A percentile compares a stretch with the other conserved stretches of the same genome.
phyloP scores from a whole-genome alignment of 768 basidiomycete species.

The Pisolithus orientalis region DNA sequence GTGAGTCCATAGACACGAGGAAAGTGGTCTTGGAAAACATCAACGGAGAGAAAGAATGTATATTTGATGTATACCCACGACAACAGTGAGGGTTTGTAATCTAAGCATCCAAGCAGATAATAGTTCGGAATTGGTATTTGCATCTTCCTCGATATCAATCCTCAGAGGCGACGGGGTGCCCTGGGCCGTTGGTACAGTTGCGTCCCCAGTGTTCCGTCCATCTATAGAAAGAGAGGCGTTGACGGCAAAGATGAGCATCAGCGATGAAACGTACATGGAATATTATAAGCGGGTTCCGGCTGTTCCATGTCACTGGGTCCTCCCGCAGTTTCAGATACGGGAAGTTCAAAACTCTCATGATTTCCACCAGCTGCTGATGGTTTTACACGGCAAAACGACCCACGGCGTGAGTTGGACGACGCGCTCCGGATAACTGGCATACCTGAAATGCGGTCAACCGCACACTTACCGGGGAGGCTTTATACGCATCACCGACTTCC shows the following conservation, averaged over 20 bases:
- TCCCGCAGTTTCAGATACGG: not conserved
- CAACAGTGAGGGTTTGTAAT: slow-evolving; percentile 22
- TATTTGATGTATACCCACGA: slow-evolving; percentile 13
- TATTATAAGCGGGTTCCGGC: not conserved
- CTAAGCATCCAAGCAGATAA: slow-evolving; percentile 20
- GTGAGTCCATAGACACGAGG: slow-evolving; percentile 22
- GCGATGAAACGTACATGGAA: not conserved
- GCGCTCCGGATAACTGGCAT: too few relatives aligned
- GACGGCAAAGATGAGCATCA: not conserved
- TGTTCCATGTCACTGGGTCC: not conserved
- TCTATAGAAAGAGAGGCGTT: not conserved
- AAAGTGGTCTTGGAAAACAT: slow-evolving; percentile 21
- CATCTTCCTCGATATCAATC: slow-evolving; percentile 5
- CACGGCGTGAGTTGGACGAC: too few relatives aligned
- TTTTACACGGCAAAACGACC: not conserved
- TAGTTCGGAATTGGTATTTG: slow-evolving; percentile 12
- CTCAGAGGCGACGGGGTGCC: not conserved
- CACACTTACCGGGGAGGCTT: too few relatives aligned
- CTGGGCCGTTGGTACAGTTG: slow-evolving; percentile 1
- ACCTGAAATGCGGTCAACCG: too few relatives aligned
- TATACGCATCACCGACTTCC: too few relatives aligned
- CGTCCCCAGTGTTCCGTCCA: not conserved
- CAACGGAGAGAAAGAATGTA: not conserved
- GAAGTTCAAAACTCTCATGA: not conserved
- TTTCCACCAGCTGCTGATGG: not conserved